A percentile compares a stretch with the other conserved stretches of the same genome.
Conservation (phyloP, 495 filamentous ascomycete species). For the Pyrenopolyporus hunteri region DNA sequence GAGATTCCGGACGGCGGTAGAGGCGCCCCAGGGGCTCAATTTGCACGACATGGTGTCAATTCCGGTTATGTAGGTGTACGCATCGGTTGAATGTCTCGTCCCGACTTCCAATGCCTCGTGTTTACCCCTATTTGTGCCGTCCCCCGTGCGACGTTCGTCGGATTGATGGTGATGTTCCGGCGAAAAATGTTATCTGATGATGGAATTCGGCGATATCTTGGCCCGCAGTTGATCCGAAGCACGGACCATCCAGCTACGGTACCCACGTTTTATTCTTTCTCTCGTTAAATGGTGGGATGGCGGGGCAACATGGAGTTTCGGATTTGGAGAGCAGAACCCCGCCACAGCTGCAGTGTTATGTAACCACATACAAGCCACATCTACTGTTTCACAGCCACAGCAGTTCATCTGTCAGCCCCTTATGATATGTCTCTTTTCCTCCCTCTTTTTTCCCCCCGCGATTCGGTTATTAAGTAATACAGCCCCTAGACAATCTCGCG, state of each 20-base stretch:
- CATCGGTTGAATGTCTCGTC: conserved; percentile 9
- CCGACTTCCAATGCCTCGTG: conserved; percentile 5
- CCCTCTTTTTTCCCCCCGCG: not conserved
- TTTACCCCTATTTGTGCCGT: not conserved
- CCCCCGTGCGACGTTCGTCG: conserved; percentile 12
- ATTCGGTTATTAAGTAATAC: too few relatives aligned
- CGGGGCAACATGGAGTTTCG: not conserved
- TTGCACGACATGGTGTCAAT: conserved; percentile 56
- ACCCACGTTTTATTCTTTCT: too few relatives aligned
- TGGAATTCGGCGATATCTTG: conserved; percentile 5
- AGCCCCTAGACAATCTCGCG: not conserved
- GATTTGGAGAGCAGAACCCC: not conserved
- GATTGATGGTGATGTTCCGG: conserved; percentile 1
- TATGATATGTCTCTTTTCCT: not conserved
- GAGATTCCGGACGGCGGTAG: conserved; percentile 52
- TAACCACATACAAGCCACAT: not conserved
- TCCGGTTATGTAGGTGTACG: not conserved
- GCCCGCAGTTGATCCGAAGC: conserved; percentile 25
- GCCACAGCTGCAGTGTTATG: not conserved
- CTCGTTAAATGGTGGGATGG: not conserved
- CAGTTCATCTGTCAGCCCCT: not conserved
- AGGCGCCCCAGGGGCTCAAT: conserved; percentile 51
- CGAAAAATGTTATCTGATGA: conserved; percentile 30
- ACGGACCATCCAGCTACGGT: too few relatives aligned
- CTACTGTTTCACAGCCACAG: too few relatives aligned